phyloP scores from a whole-genome alignment of 202 grass and related monocot species.

The Zizania palustris region DNA sequence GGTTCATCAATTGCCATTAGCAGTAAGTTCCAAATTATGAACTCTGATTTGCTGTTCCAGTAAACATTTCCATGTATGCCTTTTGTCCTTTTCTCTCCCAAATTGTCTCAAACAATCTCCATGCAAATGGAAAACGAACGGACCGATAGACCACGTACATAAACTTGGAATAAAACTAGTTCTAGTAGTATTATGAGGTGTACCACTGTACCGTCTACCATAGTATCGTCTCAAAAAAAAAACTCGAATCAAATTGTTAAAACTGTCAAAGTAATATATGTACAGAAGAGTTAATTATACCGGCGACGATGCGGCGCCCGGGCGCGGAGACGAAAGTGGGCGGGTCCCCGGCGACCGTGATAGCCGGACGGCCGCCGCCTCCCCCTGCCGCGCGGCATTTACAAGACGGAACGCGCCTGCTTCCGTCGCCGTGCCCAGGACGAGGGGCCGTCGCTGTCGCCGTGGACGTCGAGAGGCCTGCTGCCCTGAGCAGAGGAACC shows the following conservation, averaged over 20 bases:
- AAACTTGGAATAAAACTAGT: neutral
- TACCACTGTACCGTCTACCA: too few species aligned
- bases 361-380: conserved; percentile 30
- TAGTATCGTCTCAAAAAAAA: too few species aligned
- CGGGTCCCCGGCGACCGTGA: conserved; percentile 69
- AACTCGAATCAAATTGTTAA: neutral
- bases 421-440: neutral
- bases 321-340: conserved; percentile 79
- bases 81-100: neutral
- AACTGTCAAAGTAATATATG: neutral
- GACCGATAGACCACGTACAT: neutral
- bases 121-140: too few species aligned
- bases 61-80: neutral
- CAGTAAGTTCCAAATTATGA: neutral
- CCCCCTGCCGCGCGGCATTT: conserved; percentile 18
- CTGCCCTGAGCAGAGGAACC: neutral
- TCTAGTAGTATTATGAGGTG: neutral
- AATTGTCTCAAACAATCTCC: neutral
- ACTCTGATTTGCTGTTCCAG: neutral
- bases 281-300: conserved; percentile 14
- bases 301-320: conserved; percentile 80
- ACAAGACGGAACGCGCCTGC: neutral
- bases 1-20: neutral
- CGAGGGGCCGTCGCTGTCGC: neutral
- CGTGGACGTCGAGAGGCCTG: neutral